Evolutionary conservation across 2,329 filamentous ascomycete genomes (phyloP), one percentile per base, ranked within the genome.

Genomic region (Helminthosporium solani): DNA sequence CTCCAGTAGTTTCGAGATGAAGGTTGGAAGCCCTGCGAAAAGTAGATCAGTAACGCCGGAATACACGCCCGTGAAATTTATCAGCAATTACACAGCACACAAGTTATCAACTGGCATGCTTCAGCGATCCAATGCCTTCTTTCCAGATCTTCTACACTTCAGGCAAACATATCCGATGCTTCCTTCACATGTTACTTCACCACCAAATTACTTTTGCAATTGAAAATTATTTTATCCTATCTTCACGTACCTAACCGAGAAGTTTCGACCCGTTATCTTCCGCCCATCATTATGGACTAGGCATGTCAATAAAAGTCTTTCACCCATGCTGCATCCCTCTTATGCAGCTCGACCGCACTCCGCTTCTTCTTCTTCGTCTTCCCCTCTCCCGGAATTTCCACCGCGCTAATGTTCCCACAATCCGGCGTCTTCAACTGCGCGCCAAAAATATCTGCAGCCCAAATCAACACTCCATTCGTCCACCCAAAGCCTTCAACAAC

Each of bases 401-500:
- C 61, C 12, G 64, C 63, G 1, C 56, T 61, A 33, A 67, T 61
- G 42, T 67, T 62, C 4, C 65, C 64, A 47, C 67, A 70, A 16
- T 84, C 71, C 0, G 84, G 83, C 20, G 78, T 70, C 54, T 64
- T 73, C 46, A 87, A 64, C 54, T 75, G 68, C 57, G 76, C 73
- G 11, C 74, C 78, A 67, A 87, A 87, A 7, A 75, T 75, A 57
- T 87, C 84, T 7, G 78, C 82, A 1, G 77, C 74, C 83, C 83
- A 87, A 42, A 87, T 80, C 23, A 87, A 64, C 42, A 86, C 83
- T 23, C 84, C 84, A 54, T 87, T 87, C 1, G 80, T 82, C 84
- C 84, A 87, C 6, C 84, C 84, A 55, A 87, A 87, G 1, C 84
- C 84, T 68, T 86, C 81, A 2, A 86, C 84, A 5, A 87, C 84